phyloP scores from a whole-genome alignment of 495 filamentous ascomycete species.

The Penicillium paxilli region DNA sequence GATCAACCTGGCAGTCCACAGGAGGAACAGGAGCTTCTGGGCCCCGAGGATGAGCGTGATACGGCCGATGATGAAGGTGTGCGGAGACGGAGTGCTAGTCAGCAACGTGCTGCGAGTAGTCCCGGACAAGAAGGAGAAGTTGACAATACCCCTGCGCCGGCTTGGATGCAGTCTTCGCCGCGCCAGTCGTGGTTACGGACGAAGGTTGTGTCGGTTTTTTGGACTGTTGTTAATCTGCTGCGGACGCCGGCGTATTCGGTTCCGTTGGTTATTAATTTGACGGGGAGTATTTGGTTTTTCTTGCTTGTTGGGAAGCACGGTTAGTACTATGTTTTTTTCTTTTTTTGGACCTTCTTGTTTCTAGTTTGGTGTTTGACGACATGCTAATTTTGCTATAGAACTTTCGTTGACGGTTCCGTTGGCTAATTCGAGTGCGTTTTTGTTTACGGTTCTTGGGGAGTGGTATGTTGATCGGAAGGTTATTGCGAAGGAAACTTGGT shows the following conservation, averaged over 20 bases:
- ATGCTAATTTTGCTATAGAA: conserved; percentile 51
- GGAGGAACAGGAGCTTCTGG: conserved; percentile 27
- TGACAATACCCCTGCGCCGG: conserved; percentile 24
- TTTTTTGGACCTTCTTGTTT: background rate
- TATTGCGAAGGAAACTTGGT: conserved; percentile 84
- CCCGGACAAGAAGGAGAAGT: conserved; percentile 13
- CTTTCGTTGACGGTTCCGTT: conserved; percentile 92
- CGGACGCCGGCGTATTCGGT: conserved; percentile 79
- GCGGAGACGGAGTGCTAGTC: conserved; percentile 21
- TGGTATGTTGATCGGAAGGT: conserved; percentile 93
- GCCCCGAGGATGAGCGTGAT: conserved; percentile 3
- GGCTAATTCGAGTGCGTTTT: conserved; percentile 88
- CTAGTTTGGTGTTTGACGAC: background rate
- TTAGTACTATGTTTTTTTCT: conserved; percentile 43
- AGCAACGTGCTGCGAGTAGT: background rate
- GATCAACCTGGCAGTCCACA: background rate
- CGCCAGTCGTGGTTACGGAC: conserved; percentile 48
- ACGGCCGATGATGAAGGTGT: conserved; percentile 9
- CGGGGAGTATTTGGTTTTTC: conserved; percentile 97
- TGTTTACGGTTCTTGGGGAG: conserved; percentile 93
- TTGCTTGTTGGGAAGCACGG: conserved; percentile 89
- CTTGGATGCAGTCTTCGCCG: conserved; percentile 20
- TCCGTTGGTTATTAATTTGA: conserved; percentile 85
- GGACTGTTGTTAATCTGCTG: conserved; percentile 76
- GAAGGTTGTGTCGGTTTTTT: conserved; percentile 58